Conservation (phyloP, 2,329 filamentous ascomycete species). For the Periconia sp. region DNA sequence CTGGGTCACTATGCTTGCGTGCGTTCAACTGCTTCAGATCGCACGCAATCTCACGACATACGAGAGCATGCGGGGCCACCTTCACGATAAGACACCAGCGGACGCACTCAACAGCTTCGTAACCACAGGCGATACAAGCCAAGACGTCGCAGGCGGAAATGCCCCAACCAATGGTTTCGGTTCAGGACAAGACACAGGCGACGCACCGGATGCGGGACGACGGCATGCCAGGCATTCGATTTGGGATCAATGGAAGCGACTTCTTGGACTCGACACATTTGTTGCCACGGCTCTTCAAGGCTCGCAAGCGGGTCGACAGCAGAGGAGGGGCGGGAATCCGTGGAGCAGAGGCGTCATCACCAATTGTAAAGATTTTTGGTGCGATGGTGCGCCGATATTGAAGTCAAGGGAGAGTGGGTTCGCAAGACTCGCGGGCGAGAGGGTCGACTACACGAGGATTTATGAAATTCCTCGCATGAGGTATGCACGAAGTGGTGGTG, state of each 20-base stretch:
- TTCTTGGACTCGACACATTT: slow-evolving; percentile 91
- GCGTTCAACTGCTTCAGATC: slow-evolving; percentile 91
- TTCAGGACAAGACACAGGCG: slow-evolving; percentile 58
- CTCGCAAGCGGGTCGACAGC: slow-evolving; percentile 52
- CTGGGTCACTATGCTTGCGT: slow-evolving; percentile 96
- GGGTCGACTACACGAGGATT: slow-evolving; percentile 83
- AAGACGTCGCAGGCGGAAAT: slow-evolving; percentile 54
- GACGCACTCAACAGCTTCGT: slow-evolving; percentile 72
- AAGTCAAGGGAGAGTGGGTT: slow-evolving; percentile 71
- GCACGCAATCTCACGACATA: slow-evolving; percentile 92
- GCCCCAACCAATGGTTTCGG: slow-evolving; percentile 58
- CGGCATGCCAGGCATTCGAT: slow-evolving; percentile 65
- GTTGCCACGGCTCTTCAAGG: slow-evolving; percentile 84
- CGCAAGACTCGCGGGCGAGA: slow-evolving; percentile 74
- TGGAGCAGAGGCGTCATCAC: slow-evolving; percentile 81
- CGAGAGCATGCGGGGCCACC: slow-evolving; percentile 88
- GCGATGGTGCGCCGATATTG: slow-evolving; percentile 81
- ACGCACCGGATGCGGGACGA: slow-evolving; percentile 21
- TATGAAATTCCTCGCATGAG: slow-evolving; percentile 82
- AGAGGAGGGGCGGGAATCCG: slow-evolving; percentile 65
- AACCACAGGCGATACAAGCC: slow-evolving; percentile 66
- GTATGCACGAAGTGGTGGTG: slow-evolving; percentile 45
- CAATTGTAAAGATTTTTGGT: slow-evolving; percentile 97
- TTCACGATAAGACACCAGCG: slow-evolving; percentile 57
- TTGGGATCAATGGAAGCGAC: slow-evolving; percentile 76